A percentile compares a stretch with the other conserved stretches of the same genome.
These are phyloP conservation scores for Hygrocybe coccinea DNA, from an alignment of 768 basidiomycete genomes.

Conservation along the genomic window DNA sequence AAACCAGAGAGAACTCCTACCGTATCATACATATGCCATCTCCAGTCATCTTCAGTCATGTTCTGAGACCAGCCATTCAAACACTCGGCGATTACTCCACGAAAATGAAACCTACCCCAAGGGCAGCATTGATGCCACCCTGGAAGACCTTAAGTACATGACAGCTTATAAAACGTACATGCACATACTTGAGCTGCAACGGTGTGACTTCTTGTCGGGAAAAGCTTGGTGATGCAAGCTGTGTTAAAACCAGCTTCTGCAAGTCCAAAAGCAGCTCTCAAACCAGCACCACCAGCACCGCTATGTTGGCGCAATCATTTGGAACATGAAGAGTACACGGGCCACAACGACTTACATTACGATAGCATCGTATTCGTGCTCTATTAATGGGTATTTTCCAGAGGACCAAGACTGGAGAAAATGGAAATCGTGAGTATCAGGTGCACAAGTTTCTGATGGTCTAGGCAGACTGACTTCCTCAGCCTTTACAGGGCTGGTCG, in stretches of 20 bases:
- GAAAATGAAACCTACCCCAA: conserved; percentile 59
- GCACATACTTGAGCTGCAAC: conserved; percentile 86
- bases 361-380: conserved; percentile 98
- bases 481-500: conserved; percentile 72
- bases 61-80: conserved; percentile 46
- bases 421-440: background rate
- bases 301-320: conserved; percentile 36
- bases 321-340: background rate
- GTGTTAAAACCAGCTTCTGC: conserved; percentile 99
- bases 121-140: conserved; percentile 98
- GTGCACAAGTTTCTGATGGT: conserved; percentile 43
- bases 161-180: background rate
- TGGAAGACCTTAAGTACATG: conserved; percentile 27
- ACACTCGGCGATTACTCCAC: conserved; percentile 5
- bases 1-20: conserved; percentile 34
- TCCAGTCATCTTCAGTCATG: conserved; percentile 99
- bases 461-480: too few species aligned
- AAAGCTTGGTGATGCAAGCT: conserved; percentile 97
- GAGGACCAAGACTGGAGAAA: conserved; percentile 60
- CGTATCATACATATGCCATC: conserved; percentile 98
- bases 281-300: conserved; percentile 96
- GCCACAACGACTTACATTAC: conserved; percentile 75
- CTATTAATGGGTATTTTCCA: conserved; percentile 93
- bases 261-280: conserved; percentile 96
- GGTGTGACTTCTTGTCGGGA: conserved; percentile 97